Evolutionary conservation across 1,284 basidiomycete genomes (phyloP).

Genomic region (Trichosporon sp.): DNA sequence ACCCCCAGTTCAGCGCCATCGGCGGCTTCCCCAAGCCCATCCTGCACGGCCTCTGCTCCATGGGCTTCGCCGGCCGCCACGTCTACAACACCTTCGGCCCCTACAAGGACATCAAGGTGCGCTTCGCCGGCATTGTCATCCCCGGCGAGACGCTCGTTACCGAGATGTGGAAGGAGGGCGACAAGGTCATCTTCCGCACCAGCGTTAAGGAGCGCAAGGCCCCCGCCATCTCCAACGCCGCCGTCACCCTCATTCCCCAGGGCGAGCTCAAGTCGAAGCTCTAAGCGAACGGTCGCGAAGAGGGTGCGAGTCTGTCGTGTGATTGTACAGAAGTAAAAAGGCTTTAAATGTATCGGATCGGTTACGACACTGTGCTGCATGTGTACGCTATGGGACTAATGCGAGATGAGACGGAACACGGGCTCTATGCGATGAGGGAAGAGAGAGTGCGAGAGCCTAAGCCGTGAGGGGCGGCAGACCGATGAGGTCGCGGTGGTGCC

Average conservation of each 20-base stretch:
- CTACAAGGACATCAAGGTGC: conserved; percentile 92
- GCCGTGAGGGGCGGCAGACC: background rate
- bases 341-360: background rate
- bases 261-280: conserved; percentile 44
- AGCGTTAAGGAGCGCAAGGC: conserved; percentile 56
- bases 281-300: conserved; percentile 15
- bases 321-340: background rate
- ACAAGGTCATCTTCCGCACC: conserved; percentile 76
- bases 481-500: conserved; percentile 9
- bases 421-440: too few species aligned
- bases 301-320: background rate
- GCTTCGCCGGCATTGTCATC: conserved; percentile 67
- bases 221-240: conserved; percentile 53
- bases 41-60: conserved; percentile 73
- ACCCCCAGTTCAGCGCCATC: conserved; percentile 86
- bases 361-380: too few species aligned
- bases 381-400: too few species aligned
- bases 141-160: conserved; percentile 93
- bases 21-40: conserved; percentile 92
- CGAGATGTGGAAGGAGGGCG: conserved; percentile 95
- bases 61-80: conserved; percentile 94
- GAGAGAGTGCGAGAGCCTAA: background rate
- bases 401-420: too few species aligned
- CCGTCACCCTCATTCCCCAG: conserved; percentile 51
- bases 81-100: conserved; percentile 79